These are phyloP conservation scores for Mucor plumbeus DNA, from an alignment of 371 early-diverging fungal species.

Conservation along the genomic window DNA sequence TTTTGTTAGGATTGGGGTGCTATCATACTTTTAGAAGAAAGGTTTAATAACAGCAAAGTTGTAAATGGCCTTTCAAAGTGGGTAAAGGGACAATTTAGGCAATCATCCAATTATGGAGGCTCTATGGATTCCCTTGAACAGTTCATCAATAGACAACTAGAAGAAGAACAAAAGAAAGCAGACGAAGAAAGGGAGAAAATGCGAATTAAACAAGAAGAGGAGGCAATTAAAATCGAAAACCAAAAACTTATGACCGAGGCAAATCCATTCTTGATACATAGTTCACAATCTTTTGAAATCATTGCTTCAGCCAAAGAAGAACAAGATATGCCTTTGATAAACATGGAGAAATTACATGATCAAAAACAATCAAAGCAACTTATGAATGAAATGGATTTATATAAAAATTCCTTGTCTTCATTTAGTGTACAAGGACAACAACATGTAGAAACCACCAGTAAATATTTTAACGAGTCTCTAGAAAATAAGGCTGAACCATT, in stretches of 20 bases:
- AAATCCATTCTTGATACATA: background rate
- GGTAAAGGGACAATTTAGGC: conserved; percentile 54
- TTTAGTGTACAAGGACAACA: too few species aligned
- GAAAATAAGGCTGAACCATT: background rate
- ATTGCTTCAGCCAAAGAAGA: background rate
- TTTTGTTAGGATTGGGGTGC: conserved; percentile 55
- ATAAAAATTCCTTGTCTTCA: too few species aligned
- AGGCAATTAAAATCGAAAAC: background rate
- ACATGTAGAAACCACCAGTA: background rate
- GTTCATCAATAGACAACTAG: conserved; percentile 30
- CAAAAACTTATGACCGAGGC: background rate
- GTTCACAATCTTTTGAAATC: background rate
- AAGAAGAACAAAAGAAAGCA: background rate
- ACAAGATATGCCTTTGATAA: background rate
- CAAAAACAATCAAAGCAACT: background rate
- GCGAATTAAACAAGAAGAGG: background rate
- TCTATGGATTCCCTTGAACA: conserved; percentile 44
- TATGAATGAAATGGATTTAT: too few species aligned
- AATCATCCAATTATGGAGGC: conserved; percentile 33
- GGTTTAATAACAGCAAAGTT: conserved; percentile 49
- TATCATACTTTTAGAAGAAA: conserved; percentile 68
- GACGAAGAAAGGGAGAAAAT: background rate
- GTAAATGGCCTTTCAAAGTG: conserved; percentile 71
- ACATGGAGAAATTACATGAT: background rate
- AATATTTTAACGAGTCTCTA: background rate